A percentile compares a stretch with the other conserved stretches of the same genome.
phyloP scores from a whole-genome alignment of 2,329 filamentous ascomycete species.

The Colletotrichum plurivorum region DNA sequence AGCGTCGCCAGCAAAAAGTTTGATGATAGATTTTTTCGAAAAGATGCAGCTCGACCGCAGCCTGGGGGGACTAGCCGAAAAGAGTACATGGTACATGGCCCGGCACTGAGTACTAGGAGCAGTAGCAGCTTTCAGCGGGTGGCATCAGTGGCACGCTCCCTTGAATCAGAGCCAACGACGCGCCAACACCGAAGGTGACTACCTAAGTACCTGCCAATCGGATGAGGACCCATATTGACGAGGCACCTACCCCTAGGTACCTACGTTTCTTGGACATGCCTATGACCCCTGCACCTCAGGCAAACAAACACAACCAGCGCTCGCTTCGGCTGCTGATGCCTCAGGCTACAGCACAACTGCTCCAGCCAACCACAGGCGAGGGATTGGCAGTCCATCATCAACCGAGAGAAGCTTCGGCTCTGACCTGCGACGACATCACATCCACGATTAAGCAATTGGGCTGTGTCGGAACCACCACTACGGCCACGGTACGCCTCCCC shows the following conservation, averaged over 20 bases:
- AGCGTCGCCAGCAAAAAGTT: slow-evolving; percentile 67
- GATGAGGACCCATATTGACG: no score
- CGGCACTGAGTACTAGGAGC: not conserved
- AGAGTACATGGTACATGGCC: slow-evolving; percentile 12
- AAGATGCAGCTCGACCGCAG: slow-evolving; percentile 36
- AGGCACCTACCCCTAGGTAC: no score
- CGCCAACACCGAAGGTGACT: no score
- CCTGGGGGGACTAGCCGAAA: slow-evolving; percentile 36
- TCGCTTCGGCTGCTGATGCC: slow-evolving; percentile 43
- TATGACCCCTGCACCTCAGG: slow-evolving; percentile 12
- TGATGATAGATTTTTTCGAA: slow-evolving; percentile 43
- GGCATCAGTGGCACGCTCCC: no score
- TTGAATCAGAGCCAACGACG: no score
- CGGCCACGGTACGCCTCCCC: slow-evolving; percentile 51
- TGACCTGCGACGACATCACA: slow-evolving; percentile 45
- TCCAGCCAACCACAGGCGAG: slow-evolving; percentile 41
- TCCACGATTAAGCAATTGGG: slow-evolving; percentile 42
- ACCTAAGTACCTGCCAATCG: no score
- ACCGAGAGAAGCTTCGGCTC: slow-evolving; percentile 35
- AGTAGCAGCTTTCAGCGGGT: no score
- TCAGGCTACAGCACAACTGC: slow-evolving; percentile 48
- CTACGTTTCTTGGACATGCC: not conserved
- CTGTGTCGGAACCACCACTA: slow-evolving; percentile 51
- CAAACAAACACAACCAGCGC: not conserved
- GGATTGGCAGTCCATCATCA: slow-evolving; percentile 43